Percentiles rank a stretch among this genome's conserved stretches.
Evolutionary conservation across 1,139 yeast species (phyloP).

Genomic region (Keqinozyma sinolaborantium): DNA sequence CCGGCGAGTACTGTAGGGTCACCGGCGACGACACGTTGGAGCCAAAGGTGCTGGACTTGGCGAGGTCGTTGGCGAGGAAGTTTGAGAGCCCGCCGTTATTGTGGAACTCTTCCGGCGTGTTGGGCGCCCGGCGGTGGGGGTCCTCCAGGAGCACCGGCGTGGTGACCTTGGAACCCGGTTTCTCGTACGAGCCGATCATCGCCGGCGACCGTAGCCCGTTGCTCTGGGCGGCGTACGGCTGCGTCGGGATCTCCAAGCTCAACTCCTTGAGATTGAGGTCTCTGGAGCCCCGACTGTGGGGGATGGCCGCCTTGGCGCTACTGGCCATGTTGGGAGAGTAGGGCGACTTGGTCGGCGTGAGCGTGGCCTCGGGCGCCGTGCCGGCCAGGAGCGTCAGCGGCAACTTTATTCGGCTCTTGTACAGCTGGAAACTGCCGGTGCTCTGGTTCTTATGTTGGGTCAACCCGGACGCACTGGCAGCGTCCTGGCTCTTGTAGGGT

Average conservation of each 20-base stretch:
- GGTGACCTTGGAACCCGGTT: constrained; percentile 3
- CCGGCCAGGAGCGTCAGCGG: constrained; percentile 18
- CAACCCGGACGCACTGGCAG: not conserved
- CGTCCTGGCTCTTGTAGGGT: constrained; percentile 1
- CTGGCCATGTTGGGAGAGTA: constrained; percentile 3
- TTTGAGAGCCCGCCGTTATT: constrained; percentile 1
- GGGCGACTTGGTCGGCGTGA: constrained; percentile 6
- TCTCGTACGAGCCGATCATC: constrained; percentile 4
- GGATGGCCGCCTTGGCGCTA: constrained; percentile 2
- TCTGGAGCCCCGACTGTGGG: constrained; percentile 11
- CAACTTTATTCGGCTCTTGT: constrained; percentile 31
- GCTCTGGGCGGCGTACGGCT: not conserved
- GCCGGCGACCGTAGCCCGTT: constrained; percentile 14
- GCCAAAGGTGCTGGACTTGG: constrained; percentile 4
- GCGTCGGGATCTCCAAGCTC: constrained; percentile 7
- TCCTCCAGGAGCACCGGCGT: constrained; percentile 9
- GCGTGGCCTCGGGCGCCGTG: constrained; percentile 2
- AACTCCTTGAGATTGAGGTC: constrained; percentile 11
- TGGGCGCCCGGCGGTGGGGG: constrained; percentile 7
- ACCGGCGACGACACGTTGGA: constrained; percentile 13
- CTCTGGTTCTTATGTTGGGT: constrained; percentile 17
- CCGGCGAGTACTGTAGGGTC: constrained; percentile 9
- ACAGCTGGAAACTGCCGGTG: constrained; percentile 25
- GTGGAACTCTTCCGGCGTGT: constrained; percentile 18
- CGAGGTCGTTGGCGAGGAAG: not conserved